Evolutionary conservation across 139 green algal genomes (phyloP).

Genomic region (Spirogloea muscicola): DNA sequence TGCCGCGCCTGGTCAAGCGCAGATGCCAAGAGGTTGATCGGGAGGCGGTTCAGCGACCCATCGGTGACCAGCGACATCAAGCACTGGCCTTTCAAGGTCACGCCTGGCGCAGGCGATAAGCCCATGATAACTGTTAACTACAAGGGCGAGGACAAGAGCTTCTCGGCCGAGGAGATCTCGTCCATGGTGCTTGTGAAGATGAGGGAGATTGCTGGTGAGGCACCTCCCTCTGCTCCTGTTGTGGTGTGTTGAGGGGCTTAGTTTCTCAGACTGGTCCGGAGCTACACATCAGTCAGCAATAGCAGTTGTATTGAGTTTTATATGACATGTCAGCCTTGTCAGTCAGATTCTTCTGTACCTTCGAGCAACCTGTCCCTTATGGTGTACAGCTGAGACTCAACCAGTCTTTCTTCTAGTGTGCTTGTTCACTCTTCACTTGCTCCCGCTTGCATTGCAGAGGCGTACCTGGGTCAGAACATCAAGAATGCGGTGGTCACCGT

Average conservation of each 20-base stretch:
- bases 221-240: too few species aligned
- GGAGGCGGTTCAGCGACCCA: constrained; percentile 77
- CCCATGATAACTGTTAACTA: constrained; percentile 85
- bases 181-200: constrained; percentile 98
- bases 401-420: too few species aligned
- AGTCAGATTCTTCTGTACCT: too few species aligned
- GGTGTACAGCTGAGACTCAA: too few species aligned
- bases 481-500: constrained; percentile 95
- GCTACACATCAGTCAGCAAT: too few species aligned
- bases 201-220: constrained; percentile 90
- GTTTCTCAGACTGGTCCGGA: too few species aligned
- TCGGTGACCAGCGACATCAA: constrained; percentile 86
- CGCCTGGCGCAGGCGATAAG: constrained; percentile 74
- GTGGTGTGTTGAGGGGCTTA: too few species aligned
- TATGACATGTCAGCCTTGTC: too few species aligned
- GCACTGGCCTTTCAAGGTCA: constrained; percentile 79
- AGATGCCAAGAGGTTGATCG: constrained; percentile 96
- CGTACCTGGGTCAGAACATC: constrained; percentile 67
- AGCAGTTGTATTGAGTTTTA: too few species aligned
- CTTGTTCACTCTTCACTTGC: too few species aligned
- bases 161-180: constrained; percentile 91
- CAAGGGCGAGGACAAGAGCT: constrained; percentile 91
- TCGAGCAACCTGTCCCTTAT: too few species aligned
- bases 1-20: too few species aligned
- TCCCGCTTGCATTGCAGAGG: constrained; percentile 75